phyloP scores from a whole-genome alignment of 805 yeast genomes.

The Wickerhamomyces ciferrii region DNA sequence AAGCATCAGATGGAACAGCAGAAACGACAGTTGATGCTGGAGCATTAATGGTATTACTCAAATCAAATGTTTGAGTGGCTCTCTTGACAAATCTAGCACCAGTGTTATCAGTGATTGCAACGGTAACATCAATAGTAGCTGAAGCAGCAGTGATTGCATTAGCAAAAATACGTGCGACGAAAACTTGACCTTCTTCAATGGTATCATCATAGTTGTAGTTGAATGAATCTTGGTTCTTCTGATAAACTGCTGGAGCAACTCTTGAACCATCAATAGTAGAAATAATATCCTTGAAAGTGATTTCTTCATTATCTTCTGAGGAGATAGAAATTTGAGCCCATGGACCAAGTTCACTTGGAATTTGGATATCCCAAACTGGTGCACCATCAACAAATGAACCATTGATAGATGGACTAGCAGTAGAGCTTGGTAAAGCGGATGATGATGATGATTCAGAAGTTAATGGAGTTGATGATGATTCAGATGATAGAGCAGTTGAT shows the following conservation, averaged over 20 bases:
- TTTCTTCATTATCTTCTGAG: neutral
- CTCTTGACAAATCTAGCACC: constrained; percentile 1
- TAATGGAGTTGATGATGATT: neutral
- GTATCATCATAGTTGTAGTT: neutral
- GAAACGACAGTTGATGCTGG: neutral
- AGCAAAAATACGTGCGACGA: neutral
- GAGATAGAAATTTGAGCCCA: neutral
- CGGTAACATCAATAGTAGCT: neutral
- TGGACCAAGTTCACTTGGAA: constrained; percentile 2
- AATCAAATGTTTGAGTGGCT: neutral
- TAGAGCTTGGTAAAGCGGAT: neutral
- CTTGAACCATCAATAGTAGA: neutral
- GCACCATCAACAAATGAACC: constrained; percentile 1
- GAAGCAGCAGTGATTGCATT: neutral
- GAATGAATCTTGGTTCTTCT: neutral
- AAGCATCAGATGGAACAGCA: neutral
- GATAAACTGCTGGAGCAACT: constrained; percentile 1
- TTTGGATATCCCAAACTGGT: constrained; percentile 1
- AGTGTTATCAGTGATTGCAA: neutral
- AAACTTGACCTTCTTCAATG: neutral
- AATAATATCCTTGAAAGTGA: neutral
- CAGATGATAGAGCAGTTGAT: neutral
- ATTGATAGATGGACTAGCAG: constrained; percentile 1
- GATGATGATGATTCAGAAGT: neutral
- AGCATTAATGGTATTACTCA: neutral